A percentile compares a stretch with the other conserved stretches of the same genome.
Conservation (phyloP, 768 basidiomycete genomes). For the Phanerodontia chrysosporium region DNA sequence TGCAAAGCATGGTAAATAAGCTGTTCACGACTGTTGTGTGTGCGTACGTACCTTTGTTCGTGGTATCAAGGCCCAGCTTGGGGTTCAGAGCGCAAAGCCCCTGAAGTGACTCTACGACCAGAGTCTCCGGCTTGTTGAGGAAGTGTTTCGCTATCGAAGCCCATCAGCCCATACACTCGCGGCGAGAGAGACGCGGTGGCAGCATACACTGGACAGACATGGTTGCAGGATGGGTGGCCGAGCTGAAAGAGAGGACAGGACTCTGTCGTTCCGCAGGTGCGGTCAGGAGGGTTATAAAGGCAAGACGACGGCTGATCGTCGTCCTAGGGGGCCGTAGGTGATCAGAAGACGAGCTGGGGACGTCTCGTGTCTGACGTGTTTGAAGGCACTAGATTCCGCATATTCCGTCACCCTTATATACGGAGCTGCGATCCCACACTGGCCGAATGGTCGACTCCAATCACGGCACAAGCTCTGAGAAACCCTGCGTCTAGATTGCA, state of each 20-base stretch:
- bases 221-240: neutral
- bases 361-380: neutral
- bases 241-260: slow-evolving; percentile 1
- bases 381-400: neutral
- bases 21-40: neutral
- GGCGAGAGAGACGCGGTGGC: neutral
- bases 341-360: slow-evolving; percentile 2
- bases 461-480: neutral
- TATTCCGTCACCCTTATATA: neutral
- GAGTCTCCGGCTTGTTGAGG: slow-evolving; percentile 59
- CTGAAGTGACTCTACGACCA: slow-evolving; percentile 75
- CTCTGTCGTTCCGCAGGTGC: neutral
- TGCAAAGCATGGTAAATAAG: slow-evolving; percentile 19
- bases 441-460: neutral
- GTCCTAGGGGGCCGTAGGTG: neutral
- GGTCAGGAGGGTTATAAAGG: slow-evolving; percentile 2
- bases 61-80: slow-evolving; percentile 60
- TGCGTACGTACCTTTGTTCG: slow-evolving; percentile 57
- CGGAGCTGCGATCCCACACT: neutral
- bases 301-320: neutral
- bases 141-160: slow-evolving; percentile 61
- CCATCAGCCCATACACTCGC: neutral
- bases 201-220: slow-evolving; percentile 20
- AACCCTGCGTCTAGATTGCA: neutral
- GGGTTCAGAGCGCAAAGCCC: slow-evolving; percentile 74